Percentiles rank a stretch among this genome's conserved stretches.
These are phyloP conservation scores for Solanum gandarillasii DNA, from an alignment of 257 asterid genomes.

Conservation along the genomic window DNA sequence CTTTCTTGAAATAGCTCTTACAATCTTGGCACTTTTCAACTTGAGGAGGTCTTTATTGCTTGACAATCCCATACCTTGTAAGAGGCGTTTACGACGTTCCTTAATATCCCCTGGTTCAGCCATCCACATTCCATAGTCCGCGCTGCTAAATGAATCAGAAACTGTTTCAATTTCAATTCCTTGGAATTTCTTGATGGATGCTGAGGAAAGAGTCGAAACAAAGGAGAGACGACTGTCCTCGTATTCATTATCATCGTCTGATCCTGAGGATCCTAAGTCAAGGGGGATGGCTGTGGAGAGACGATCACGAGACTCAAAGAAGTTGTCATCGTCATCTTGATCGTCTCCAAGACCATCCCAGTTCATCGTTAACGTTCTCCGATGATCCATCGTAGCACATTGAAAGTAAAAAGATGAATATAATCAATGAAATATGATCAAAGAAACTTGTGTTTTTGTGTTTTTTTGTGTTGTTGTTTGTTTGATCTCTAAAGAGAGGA, in stretches of 20 bases:
- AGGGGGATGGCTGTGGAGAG: conserved; percentile 47
- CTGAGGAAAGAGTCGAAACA: conserved; percentile 39
- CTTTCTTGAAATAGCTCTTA: conserved; percentile 22
- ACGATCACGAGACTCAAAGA: conserved; percentile 55
- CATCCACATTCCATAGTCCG: conserved; percentile 76
- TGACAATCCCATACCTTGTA: conserved; percentile 85
- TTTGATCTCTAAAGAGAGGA: not conserved
- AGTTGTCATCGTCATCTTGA: conserved; percentile 56
- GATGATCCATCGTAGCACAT: conserved; percentile 46
- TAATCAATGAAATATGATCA: not conserved
- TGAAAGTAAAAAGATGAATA: not conserved
- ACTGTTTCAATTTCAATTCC: conserved; percentile 7
- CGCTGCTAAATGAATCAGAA: conserved; percentile 12
- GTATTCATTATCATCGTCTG: conserved; percentile 50
- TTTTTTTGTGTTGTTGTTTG: not conserved
- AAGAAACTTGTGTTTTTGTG: not conserved
- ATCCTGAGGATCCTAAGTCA: conserved; percentile 42
- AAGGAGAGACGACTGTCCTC: conserved; percentile 81
- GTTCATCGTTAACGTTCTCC: conserved; percentile 76
- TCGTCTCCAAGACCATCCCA: conserved; percentile 72
- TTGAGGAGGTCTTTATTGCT: conserved; percentile 59
- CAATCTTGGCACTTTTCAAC: conserved; percentile 39
- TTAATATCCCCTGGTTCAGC: conserved; percentile 79
- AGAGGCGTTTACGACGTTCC: conserved; percentile 72
- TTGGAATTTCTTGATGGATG: conserved; percentile 19